A percentile compares a stretch with the other conserved stretches of the same genome.
Conservation (phyloP, 345 rosid species). For the Rhodamnia rubescens region DNA sequence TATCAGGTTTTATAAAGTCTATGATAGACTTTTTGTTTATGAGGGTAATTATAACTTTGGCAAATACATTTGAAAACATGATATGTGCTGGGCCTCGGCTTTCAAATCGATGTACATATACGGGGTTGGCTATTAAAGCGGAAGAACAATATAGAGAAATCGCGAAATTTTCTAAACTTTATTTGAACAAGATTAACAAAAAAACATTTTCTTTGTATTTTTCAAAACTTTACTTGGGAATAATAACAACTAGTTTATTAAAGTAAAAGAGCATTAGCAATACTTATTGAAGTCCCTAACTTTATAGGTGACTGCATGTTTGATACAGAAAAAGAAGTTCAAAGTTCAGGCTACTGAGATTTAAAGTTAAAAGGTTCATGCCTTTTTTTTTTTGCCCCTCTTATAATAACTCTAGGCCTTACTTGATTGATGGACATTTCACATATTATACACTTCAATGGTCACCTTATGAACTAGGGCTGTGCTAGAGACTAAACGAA, state of each 20-base stretch:
- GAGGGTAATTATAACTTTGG: background rate
- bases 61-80: background rate
- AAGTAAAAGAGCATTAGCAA: background rate
- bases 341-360: background rate
- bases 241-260: background rate
- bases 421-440: background rate
- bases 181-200: background rate
- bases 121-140: background rate
- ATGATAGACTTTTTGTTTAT: background rate
- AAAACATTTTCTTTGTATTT: background rate
- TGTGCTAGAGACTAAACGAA: background rate
- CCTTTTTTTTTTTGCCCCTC: too few species aligned
- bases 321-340: background rate
- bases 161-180: background rate
- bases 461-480: background rate
- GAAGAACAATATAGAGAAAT: background rate
- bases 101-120: too few species aligned
- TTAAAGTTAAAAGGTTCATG: background rate
- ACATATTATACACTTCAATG: background rate
- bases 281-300: background rate
- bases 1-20: background rate
- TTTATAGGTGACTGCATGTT: background rate
- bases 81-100: background rate
- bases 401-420: background rate
- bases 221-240: background rate